Evolutionary conservation across 768 basidiomycete species (phyloP).

Genomic region (Paxillus rubicundulus): DNA sequence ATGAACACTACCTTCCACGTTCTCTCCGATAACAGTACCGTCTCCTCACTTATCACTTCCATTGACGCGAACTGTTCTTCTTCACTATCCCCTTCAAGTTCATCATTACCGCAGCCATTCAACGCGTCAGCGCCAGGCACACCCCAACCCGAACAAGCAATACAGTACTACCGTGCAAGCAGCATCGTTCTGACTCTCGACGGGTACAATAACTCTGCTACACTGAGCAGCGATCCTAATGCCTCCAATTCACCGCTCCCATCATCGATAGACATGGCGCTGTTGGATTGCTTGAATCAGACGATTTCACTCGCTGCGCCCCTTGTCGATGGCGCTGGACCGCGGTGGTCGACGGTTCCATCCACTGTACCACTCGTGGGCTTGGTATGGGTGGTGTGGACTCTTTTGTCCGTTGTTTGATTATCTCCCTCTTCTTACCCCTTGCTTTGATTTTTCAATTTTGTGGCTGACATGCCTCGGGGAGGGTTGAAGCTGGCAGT

Average conservation of each 20-base stretch:
- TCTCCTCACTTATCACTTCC: constrained; percentile 41
- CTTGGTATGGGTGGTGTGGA: constrained; percentile 18
- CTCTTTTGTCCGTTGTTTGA: background rate
- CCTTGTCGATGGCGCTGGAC: constrained; percentile 43
- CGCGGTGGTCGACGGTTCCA: constrained; percentile 7
- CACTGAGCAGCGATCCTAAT: constrained; percentile 39
- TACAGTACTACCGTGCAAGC: constrained; percentile 72
- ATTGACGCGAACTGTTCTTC: constrained; percentile 45
- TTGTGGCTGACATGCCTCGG: background rate
- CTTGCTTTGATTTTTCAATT: background rate
- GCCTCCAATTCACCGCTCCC: constrained; percentile 51
- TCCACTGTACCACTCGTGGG: constrained; percentile 8
- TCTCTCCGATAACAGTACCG: constrained; percentile 47
- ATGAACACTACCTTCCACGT: constrained; percentile 44
- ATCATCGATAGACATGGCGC: constrained; percentile 42
- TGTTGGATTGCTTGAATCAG: constrained; percentile 57
- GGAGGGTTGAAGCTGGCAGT: no score
- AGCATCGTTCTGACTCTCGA: constrained; percentile 60
- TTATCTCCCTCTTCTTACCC: background rate
- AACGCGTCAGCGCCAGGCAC: constrained; percentile 25
- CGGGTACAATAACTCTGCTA: constrained; percentile 64
- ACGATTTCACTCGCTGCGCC: constrained; percentile 62
- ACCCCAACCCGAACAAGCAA: constrained; percentile 48
- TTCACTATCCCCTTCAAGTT: constrained; percentile 31
- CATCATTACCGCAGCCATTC: constrained; percentile 32